Evolutionary conservation across 2,329 filamentous ascomycete species (phyloP).

Genomic region (Botryotinia calthae): DNA sequence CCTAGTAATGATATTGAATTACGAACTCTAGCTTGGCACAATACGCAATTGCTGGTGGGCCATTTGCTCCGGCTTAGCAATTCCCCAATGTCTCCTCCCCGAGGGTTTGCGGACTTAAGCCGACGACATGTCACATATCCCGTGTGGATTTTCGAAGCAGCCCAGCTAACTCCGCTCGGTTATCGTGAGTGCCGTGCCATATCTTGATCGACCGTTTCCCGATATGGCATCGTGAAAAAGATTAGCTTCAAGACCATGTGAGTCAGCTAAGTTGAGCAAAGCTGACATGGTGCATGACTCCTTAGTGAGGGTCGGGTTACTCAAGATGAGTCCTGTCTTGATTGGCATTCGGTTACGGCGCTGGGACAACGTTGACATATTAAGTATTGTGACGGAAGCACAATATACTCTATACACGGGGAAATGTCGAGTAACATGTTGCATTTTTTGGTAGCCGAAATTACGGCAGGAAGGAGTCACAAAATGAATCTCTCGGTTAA

Average conservation of each 20-base stretch:
- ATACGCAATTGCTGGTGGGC: background rate
- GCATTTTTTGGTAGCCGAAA: background rate
- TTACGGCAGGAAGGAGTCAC: background rate
- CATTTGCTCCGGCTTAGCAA: background rate
- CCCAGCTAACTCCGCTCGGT: background rate
- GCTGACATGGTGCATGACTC: constrained; percentile 11
- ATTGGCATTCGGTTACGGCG: background rate
- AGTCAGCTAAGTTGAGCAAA: constrained; percentile 10
- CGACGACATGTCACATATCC: background rate
- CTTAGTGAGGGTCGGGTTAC: background rate
- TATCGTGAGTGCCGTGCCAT: constrained; percentile 1
- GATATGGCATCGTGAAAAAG: background rate
- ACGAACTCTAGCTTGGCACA: background rate
- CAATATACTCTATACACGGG: background rate
- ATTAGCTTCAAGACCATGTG: background rate
- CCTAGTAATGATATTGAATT: background rate
- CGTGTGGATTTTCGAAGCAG: background rate
- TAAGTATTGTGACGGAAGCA: background rate
- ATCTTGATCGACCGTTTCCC: background rate
- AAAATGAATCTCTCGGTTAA: background rate
- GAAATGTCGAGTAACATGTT: background rate
- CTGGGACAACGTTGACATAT: background rate
- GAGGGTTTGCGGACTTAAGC: constrained; percentile 5
- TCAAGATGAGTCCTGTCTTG: background rate
- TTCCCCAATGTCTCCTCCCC: background rate